Base-by-base conservation (phyloP, 2,329 filamentous ascomycete genomes). In the Arachnopeziza araneosa region DNA sequence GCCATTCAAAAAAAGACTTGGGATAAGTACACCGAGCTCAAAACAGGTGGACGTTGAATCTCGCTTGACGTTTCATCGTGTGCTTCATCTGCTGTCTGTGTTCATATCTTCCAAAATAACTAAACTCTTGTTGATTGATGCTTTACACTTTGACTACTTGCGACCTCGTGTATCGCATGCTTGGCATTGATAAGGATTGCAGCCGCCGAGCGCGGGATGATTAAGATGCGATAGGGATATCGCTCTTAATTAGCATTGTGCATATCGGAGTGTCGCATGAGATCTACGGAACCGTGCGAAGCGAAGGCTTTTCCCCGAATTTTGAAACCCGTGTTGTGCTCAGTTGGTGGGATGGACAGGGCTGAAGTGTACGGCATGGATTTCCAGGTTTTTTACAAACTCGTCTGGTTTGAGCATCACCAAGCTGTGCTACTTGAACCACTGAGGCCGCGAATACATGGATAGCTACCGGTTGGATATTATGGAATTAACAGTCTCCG, bases 1-100 rank as follows among this genome's bases (percentile, higher is more conserved):
- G 71, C 71, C 7, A 69, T 79, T 24, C 75, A 79, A 64, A 77
- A 76, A 62, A 75, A 73, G 67, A 76, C 73, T 22, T 68, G 66
- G 60, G 66, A 68, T 21, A 71, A 70, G 56, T 70, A 71, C 61
- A 65, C 64, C 49, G 63, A 68, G 55, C 63, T 70, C 24, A 70
- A 69, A 60, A 63, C 54, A 2, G 54, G 30, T 44, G 36, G 36
- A 44, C 6, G 36, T 14, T 44, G 36, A 44, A 8, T 44, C 12
- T 44, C 36, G 36, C 36, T 44, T 44, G 12, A 12, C 17, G 58
- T 65, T 64, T 64, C 63, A 62, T 52, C 32, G 44, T 24, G 30
- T 55, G 58, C 62, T 62, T 64, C 57, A 66, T 54, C n/a, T 36
- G 36, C 49, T 36, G 26, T 60, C 55, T 24, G 55, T 59, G 60